Base-by-base conservation (phyloP, 106 monocot genomes). In the Apostasia shenzhenica region DNA sequence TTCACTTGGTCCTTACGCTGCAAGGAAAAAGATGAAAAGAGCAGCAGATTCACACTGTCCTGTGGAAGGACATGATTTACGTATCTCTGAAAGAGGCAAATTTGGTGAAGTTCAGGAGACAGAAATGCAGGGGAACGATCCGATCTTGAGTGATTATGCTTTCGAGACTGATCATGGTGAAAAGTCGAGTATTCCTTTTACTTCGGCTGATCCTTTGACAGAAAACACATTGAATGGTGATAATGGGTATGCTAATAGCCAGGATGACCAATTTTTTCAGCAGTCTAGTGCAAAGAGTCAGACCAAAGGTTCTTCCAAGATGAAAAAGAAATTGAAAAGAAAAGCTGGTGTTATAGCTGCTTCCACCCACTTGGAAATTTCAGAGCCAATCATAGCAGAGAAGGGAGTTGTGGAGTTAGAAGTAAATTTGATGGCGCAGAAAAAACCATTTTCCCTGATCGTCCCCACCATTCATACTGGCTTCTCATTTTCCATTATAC, bases 401-500 rank as follows among this genome's bases (percentile, higher is more conserved):
- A 71, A 72, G 53, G 79, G 45, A 63, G 63, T 55, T 53, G 44
- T 2, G 50, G 77, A 82, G 8, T 50, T 66, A 13, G 87, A 90
- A 57, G 60, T 61, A 43, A 81, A 86, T 67, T 62, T 59, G 14
- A 68, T 44, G 43, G 67, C 74, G 5, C 75, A 73, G 14, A 88
- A 84, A 67, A 91, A 92, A 57, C 70, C 83, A 42, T 89, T 81
- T 64, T 79, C 80, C 58, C 71, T 82, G 59, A 92, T 95, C 38
- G 84, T 86, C 5, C 95, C 95, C 54, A 84, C 95, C 0, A 82
- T 84, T 57, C 89, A 89, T 55, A 84, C 84, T 45, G 84, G 91
- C n/a, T 95, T 95, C 74, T 92, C 91, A 37, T 95, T 95, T 73
- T 95, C 95, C 14, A 77, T 95, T 48, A 73, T 95, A 13, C 95